Evolutionary conservation across 306 rosid genomes (phyloP), one percentile per base, ranked within the genome.

Genomic region (Begonia fuchsioides): DNA sequence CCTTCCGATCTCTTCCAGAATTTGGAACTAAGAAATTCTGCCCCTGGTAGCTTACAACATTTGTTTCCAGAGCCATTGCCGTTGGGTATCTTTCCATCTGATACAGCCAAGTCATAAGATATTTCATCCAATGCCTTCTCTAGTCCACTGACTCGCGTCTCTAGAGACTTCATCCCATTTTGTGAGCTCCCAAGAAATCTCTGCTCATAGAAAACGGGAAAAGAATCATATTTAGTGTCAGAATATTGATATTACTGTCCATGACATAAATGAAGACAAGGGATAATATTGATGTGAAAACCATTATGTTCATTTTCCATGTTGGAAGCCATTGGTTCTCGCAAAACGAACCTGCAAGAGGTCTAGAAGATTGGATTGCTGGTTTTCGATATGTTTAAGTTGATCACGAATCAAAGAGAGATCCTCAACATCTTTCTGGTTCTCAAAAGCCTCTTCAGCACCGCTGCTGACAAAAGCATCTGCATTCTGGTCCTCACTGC

Each of bases 141-240:
- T 49, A 90, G 68, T 38, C 98, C 98, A 67, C 66, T 48, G 40
- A 90, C 98, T 18, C 98, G 98, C 50, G 80, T 71, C 81, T 90
- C 94, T 55, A 90, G 68, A 43, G 85, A 79, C 66, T 75, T 82
- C 77, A 90, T 57, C 45, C 96, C 98, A 51, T 64, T 85, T 52
- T 82, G 94, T 19, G 96, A 90, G 75, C 79, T 90, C 65, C 96
- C 98, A 52, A 85, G 85, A 74, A 90, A 90, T 61, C 85, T 85
- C 98, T 90, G 50, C 14, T 59, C 54, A 72, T 50, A 52, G 45
- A 18, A 50, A 68, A 45, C 9, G 50, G 61, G 49, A 53, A 26
- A 26, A 26, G 0, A 5, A 26, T 26, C 35, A 26, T 26, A 26
- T 4, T 26, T 26, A 8, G 7, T 8, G 35, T 26, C 35, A 5